These are phyloP conservation scores for Fusarium subglutinans DNA, from an alignment of 2,329 filamentous ascomycete species.

Conservation along the genomic window DNA sequence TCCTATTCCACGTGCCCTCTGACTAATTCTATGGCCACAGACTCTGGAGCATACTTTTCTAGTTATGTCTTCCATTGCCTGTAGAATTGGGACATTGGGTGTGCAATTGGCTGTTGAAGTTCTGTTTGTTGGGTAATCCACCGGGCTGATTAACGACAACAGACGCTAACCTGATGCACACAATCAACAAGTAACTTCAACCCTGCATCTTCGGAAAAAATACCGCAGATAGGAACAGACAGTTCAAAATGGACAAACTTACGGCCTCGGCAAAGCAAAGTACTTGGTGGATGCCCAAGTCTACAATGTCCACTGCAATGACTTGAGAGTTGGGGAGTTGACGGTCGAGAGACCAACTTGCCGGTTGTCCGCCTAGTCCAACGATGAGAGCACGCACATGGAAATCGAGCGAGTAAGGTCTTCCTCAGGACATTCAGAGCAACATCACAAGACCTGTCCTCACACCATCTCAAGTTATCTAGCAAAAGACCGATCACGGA, in stretches of 20 bases:
- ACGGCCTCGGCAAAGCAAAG: not conserved
- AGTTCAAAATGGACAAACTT: not conserved
- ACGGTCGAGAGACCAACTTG: not conserved
- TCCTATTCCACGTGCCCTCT: not conserved
- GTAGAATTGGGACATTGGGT: too few relatives aligned
- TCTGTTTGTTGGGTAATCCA: not conserved
- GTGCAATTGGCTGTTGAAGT: not conserved
- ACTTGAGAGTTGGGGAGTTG: not conserved
- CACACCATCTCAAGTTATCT: not conserved
- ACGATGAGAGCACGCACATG: not conserved
- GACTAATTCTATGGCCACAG: not conserved
- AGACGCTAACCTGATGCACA: not conserved
- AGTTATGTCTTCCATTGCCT: rapidly evolving
- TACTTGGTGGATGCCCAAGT: not conserved
- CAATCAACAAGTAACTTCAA: not conserved
- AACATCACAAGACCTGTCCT: not conserved
- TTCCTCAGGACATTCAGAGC: not conserved
- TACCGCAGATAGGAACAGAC: not conserved
- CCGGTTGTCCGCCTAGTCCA: not conserved
- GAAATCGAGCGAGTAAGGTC: not conserved
- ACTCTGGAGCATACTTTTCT: rapidly evolving
- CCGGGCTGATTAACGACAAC: not conserved
- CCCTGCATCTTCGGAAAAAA: not conserved
- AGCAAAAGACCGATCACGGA: not conserved
- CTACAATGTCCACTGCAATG: not conserved